Percentiles rank a stretch among this genome's conserved stretches.
Evolutionary conservation across 23 red algal genomes (phyloP).

Genomic region (Gracilariopsis chorda): DNA sequence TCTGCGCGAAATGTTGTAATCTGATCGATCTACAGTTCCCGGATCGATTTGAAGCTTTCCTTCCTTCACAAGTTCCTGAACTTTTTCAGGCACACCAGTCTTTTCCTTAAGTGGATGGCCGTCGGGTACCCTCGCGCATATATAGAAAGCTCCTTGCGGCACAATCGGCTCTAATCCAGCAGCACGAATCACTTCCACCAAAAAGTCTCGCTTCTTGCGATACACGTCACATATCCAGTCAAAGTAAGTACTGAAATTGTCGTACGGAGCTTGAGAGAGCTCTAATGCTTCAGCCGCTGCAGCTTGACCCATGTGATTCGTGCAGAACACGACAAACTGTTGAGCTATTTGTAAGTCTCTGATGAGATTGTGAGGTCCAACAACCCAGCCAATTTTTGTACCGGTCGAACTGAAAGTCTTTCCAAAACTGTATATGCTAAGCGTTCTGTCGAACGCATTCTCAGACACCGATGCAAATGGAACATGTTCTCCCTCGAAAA

Average conservation of each 20-base stretch:
- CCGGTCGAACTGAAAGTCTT: constrained; percentile 95
- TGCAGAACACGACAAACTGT: constrained; percentile 84
- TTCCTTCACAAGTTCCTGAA: neutral
- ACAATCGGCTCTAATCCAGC: constrained; percentile 72
- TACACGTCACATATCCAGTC: constrained; percentile 45
- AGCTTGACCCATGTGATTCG: constrained; percentile 56
- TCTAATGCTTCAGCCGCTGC: constrained; percentile 72
- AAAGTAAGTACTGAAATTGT: constrained; percentile 70
- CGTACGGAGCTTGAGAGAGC: constrained; percentile 57
- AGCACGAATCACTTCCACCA: constrained; percentile 31
- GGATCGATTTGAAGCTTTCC: constrained; percentile 71
- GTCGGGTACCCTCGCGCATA: constrained; percentile 55
- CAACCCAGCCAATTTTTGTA: constrained; percentile 74
- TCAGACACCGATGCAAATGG: constrained; percentile 71
- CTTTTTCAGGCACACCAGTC: constrained; percentile 33
- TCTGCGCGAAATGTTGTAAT: constrained; percentile 86
- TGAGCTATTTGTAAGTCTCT: constrained; percentile 61
- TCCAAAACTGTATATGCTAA: constrained; percentile 77
- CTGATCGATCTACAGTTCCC: constrained; percentile 51
- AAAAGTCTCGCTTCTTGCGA: constrained; percentile 67
- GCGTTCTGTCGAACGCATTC: constrained; percentile 56
- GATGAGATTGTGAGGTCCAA: constrained; percentile 62
- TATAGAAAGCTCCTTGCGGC: constrained; percentile 90
- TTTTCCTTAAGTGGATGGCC: neutral
- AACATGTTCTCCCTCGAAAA: constrained; percentile 75